Conservation (phyloP, 129 eudicot genomes). For the Smallanthus sonchifolius region DNA sequence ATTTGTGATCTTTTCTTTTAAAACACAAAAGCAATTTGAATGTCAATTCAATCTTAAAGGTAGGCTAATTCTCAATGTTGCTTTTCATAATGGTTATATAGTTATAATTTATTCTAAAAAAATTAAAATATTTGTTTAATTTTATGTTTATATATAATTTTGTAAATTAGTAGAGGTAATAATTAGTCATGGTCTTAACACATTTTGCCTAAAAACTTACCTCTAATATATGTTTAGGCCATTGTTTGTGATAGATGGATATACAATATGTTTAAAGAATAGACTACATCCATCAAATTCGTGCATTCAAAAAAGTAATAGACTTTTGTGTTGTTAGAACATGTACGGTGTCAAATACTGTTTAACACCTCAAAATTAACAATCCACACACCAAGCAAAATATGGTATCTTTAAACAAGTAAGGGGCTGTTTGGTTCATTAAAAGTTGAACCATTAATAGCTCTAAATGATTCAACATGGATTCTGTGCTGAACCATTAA, state of each 20-base stretch:
- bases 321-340: background rate
- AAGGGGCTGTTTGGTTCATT: no score
- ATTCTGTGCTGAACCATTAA: no score
- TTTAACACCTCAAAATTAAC: background rate
- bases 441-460: no score
- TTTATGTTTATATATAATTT: background rate
- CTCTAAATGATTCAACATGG: no score
- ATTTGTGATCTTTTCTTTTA: background rate
- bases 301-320: background rate
- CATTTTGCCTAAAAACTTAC: no score
- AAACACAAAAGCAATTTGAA: slow-evolving; percentile 21
- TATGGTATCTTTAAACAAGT: background rate
- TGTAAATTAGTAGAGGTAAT: background rate
- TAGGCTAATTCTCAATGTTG: slow-evolving; percentile 20
- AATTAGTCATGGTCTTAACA: no score
- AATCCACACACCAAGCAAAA: background rate
- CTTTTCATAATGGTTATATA: slow-evolving; percentile 8
- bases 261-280: background rate
- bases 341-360: background rate
- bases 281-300: background rate
- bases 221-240: background rate
- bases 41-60: slow-evolving; percentile 22
- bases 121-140: background rate
- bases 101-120: background rate
- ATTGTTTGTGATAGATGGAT: background rate